Evolutionary conservation across 306 rosid species (phyloP), one percentile per base, ranked within the genome.

Genomic region (Albizia julibrissin): DNA sequence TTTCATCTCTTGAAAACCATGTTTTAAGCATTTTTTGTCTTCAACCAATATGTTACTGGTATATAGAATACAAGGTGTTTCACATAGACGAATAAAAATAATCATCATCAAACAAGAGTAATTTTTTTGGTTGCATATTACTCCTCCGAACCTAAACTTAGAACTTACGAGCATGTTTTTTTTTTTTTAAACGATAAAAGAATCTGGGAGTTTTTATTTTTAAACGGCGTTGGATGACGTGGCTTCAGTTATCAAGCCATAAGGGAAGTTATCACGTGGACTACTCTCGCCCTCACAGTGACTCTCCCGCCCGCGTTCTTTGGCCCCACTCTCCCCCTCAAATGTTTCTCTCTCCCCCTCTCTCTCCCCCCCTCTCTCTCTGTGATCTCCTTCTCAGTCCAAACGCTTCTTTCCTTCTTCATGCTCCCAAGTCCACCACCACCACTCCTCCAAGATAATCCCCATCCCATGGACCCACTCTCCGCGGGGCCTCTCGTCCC

Each of bases 401-500:
- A 47, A 75, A 58, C 13, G 22, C 40, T 59, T 13, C 24, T 52
- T 34, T 7, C 67, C 16, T 66, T 31, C 26, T 74, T 47, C 72
- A 0, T 27, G 21, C 66, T 37, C 42, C 24, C 40, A 1, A 77
- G 26, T 15, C 47, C 39, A 43, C 68, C 69, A 52, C 76, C 75
- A 42, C 80, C 58, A 22, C 77, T 33, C 27, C 79, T 62, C 70
- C 46, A 27, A 61, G 77, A 82, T 76, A 82, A 33, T 40, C 61
- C 61, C 71, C 3, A 11, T 26, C 52, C 27, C 39, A 88, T 88
- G 91, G 91, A 88, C 39, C 86, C 86, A 9, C 78, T 78, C 75
- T 85, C 91, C n/a, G 84, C 79, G 67, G 91, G 89, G 82, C 89
- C 91, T 40, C 61, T 88, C 0, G 91, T 88, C 75, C 91, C 91